Percentiles rank a stretch among this genome's conserved stretches.
phyloP scores from a whole-genome alignment of 1,284 basidiomycete genomes.

The Neonothopanus nambi region DNA sequence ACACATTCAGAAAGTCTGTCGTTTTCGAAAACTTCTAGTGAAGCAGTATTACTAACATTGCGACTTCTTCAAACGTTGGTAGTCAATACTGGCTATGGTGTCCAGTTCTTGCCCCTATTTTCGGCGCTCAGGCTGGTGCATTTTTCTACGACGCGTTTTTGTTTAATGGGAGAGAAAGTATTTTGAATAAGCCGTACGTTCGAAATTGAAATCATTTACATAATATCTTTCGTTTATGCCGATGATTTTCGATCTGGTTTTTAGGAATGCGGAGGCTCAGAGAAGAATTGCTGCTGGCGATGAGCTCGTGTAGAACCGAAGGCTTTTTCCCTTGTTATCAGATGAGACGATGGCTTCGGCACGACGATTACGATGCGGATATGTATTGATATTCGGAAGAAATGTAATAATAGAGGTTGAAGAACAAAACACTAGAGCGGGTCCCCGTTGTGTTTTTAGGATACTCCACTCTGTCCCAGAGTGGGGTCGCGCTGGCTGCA shows the following conservation, averaged over 20 bases:
- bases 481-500: no score
- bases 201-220: neutral
- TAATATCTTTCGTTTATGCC: neutral
- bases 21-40: neutral
- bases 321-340: no score
- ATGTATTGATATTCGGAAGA: no score
- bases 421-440: no score
- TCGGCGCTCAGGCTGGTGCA: slow-evolving; percentile 54
- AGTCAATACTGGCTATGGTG: slow-evolving; percentile 81
- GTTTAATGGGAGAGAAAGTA: slow-evolving; percentile 48
- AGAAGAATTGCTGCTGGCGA: slow-evolving; percentile 7
- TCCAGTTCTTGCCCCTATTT: slow-evolving; percentile 57
- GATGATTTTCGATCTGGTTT: neutral
- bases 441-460: no score
- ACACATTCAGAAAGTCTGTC: slow-evolving; percentile 39
- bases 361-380: no score
- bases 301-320: neutral
- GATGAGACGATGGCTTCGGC: no score
- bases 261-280: slow-evolving; percentile 3
- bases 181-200: slow-evolving; percentile 11
- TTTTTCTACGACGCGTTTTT: slow-evolving; percentile 55
- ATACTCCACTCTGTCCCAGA: no score
- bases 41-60: neutral
- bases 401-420: no score
- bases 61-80: slow-evolving; percentile 13